These are phyloP conservation scores for Parachlorella kessleri DNA, from an alignment of 139 green algal genomes.

Conservation along the genomic window DNA sequence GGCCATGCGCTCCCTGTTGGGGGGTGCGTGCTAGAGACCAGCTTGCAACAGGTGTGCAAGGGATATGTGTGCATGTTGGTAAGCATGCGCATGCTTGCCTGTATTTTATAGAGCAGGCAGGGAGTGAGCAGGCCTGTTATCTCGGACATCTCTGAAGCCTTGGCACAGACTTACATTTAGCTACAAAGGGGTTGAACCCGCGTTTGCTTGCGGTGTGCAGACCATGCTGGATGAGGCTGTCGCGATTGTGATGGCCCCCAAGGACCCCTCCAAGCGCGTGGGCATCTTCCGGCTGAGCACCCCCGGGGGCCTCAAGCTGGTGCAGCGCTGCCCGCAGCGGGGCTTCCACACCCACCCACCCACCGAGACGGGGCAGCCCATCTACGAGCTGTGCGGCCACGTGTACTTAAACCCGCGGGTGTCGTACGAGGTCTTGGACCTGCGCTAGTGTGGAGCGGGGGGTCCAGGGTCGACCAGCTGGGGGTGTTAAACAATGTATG, in stretches of 20 bases:
- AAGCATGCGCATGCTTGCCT: no score
- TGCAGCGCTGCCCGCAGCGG: slow-evolving; percentile 82
- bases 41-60: no score
- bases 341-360: slow-evolving; percentile 91
- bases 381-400: slow-evolving; percentile 94
- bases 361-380: slow-evolving; percentile 72
- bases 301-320: slow-evolving; percentile 83
- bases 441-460: slow-evolving; percentile 50
- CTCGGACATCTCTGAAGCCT: no score
- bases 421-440: slow-evolving; percentile 84
- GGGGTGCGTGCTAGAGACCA: no score
- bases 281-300: slow-evolving; percentile 93
- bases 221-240: slow-evolving; percentile 94
- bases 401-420: slow-evolving; percentile 87
- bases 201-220: no score
- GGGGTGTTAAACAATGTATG: no score
- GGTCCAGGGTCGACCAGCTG: not conserved
- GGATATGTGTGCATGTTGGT: no score
- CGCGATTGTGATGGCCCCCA: slow-evolving; percentile 95
- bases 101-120: no score
- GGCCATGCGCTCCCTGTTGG: no score
- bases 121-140: no score
- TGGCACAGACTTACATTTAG: no score
- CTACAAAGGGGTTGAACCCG: no score
- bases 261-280: slow-evolving; percentile 59